Conservation (phyloP, 2,329 filamentous ascomycete species). For the Immersiporthe knoxdaviesiana region DNA sequence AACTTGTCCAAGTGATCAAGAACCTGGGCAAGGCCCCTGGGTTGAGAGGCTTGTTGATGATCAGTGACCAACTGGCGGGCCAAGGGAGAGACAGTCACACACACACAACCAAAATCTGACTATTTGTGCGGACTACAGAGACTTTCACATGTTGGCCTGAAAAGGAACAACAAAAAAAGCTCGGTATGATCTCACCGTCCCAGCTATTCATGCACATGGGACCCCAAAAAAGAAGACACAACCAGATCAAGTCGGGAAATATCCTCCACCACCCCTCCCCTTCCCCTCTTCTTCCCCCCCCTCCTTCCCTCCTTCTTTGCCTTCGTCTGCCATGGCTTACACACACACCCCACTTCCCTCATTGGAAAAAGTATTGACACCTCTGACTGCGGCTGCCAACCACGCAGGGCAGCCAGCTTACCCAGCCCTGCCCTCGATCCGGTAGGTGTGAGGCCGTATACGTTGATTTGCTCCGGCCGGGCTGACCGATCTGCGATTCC, state of each 20-base stretch:
- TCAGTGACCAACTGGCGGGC: neutral
- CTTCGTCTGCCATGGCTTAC: neutral
- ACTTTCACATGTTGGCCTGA: slow-evolving; percentile 5
- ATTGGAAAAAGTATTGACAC: neutral
- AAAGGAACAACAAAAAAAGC: no score
- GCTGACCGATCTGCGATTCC: neutral
- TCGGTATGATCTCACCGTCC: slow-evolving; percentile 14
- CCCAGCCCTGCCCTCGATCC: neutral
- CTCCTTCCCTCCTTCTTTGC: neutral
- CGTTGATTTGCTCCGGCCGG: neutral
- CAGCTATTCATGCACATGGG: neutral
- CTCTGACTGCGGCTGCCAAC: neutral
- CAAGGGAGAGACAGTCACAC: neutral
- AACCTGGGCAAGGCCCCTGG: neutral
- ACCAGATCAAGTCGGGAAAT: neutral
- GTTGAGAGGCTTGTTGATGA: neutral
- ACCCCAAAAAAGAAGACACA: neutral
- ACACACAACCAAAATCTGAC: neutral
- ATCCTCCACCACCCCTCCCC: neutral
- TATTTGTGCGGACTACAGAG: neutral
- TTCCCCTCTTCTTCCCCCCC: no score
- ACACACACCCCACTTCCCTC: neutral
- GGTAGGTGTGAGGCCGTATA: slow-evolving; percentile 3
- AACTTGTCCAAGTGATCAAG: slow-evolving; percentile 2
- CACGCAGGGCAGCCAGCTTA: neutral